Evolutionary conservation across 2,329 filamentous ascomycete species (phyloP), one percentile per base, ranked within the genome.

Genomic region (Diaporthe eres): DNA sequence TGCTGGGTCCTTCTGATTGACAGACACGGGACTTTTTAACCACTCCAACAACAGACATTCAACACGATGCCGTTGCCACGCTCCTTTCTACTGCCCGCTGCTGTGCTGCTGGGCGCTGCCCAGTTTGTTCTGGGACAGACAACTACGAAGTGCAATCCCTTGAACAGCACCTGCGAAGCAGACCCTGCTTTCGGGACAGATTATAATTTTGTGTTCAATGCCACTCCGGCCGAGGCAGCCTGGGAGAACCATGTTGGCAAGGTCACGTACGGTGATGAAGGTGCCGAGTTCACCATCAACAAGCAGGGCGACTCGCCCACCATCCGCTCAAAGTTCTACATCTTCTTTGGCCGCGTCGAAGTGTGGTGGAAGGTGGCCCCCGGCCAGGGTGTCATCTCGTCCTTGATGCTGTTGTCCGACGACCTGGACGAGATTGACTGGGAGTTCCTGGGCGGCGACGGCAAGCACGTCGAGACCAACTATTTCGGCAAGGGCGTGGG

Each of bases 361-460:
- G 89, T 96, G 75, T 88, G 91, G 79, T 90, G 97, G 87, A 94
- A 95, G 86, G 94, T 94, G 5, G 92, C 95, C 0, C 85, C 87
- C 1, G 95, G 95, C 25, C 86, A 86, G 10, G 95, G 95, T 71
- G 92, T 98, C 77, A 91, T 98, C 80, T 95, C 92, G 81, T 92
- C 94, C 77, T 92, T 97, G 81, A 96, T 98, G 82, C 89, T 96
- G 83, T 89, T 97, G 78, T 96, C 94, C 70, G 93, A 97, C 79
- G 93, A 95, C 80, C 88, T 96, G 19, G 95, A 98, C 82, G 95
- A 98, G 85, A 92, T 98, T 55, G 95, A 98, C 82, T 96, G 94
- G 91, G 94, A 97, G 82, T 94, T 94, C 81, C 88, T 95, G 75
- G 94, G 94, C 61, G 89, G 89, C 74, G 92, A 94, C 81, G 84